phyloP scores from a whole-genome alignment of 2,329 filamentous ascomycete species.

The Fusarium sp. region DNA sequence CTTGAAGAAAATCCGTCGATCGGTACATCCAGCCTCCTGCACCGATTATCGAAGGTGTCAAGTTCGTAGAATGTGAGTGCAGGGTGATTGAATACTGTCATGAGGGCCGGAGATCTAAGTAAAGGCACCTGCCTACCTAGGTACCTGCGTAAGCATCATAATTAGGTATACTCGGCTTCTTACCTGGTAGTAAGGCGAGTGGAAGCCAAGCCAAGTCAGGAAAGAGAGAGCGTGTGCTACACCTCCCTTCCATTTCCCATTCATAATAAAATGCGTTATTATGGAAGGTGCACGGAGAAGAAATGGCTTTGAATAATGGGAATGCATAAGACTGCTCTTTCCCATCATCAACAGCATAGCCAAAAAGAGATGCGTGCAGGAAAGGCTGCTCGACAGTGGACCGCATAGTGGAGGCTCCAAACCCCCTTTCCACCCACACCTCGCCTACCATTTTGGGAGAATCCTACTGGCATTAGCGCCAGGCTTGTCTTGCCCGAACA shows the following conservation, averaged over 20 bases:
- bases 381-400: constrained; percentile 30
- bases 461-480: constrained; percentile 8
- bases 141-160: too few relatives aligned
- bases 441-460: constrained; percentile 28
- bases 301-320: constrained; percentile 30
- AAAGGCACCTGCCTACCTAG: too few relatives aligned
- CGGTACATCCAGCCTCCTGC: constrained; percentile 34
- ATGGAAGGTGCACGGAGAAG: constrained; percentile 13
- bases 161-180: too few relatives aligned
- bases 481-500: constrained; percentile 23
- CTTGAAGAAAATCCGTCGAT: constrained; percentile 50
- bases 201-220: too few relatives aligned
- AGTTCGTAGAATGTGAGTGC: not conserved
- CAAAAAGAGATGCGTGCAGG: constrained; percentile 40
- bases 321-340: constrained; percentile 41
- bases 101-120: too few relatives aligned
- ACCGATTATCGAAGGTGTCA: constrained; percentile 26
- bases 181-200: too few relatives aligned
- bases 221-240: too few relatives aligned
- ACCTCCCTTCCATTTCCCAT: too few relatives aligned
- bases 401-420: constrained; percentile 3
- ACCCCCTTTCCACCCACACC: constrained; percentile 5
- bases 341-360: constrained; percentile 29
- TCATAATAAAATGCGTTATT: constrained; percentile 3
- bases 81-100: not conserved